These are phyloP conservation scores for Schwanniomyces pseudopolymorphus DNA, from an alignment of 805 yeast genomes.

Conservation along the genomic window DNA sequence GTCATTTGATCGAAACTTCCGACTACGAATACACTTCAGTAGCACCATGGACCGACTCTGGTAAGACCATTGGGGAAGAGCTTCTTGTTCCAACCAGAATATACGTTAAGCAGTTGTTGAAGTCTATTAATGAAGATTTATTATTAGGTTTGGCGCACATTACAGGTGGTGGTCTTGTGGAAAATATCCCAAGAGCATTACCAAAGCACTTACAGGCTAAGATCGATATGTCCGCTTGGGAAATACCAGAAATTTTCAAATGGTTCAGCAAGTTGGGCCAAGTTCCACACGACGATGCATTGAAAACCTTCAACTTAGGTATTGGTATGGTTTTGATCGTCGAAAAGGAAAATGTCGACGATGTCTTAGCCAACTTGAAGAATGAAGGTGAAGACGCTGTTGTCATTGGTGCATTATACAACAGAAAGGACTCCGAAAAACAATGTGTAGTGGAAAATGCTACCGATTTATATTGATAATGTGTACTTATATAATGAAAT, in stretches of 20 bases:
- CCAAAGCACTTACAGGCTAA: slow-evolving; percentile 78
- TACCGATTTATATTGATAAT: slow-evolving; percentile 22
- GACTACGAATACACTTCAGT: slow-evolving; percentile 65
- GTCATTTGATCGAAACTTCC: slow-evolving; percentile 81
- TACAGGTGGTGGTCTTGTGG: slow-evolving; percentile 98
- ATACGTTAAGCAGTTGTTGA: slow-evolving; percentile 87
- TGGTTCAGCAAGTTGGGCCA: slow-evolving; percentile 93
- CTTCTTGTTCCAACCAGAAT: slow-evolving; percentile 88
- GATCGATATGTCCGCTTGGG: slow-evolving; percentile 79
- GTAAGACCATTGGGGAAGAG: slow-evolving; percentile 79
- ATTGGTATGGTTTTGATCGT: slow-evolving; percentile 94
- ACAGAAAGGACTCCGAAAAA: slow-evolving; percentile 43
- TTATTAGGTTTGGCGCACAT: slow-evolving; percentile 92
- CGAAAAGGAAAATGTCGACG: slow-evolving; percentile 60
- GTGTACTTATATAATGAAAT: slow-evolving; percentile 1
- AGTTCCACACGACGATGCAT: slow-evolving; percentile 79
- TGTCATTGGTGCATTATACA: slow-evolving; percentile 39
- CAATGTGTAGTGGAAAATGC: slow-evolving; percentile 59
- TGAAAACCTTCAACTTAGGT: slow-evolving; percentile 94
- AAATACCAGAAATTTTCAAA: slow-evolving; percentile 83
- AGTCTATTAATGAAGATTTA: slow-evolving; percentile 64
- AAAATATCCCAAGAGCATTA: slow-evolving; percentile 92
- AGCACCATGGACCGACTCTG: slow-evolving; percentile 79
- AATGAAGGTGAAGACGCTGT: slow-evolving; percentile 75
- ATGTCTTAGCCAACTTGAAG: slow-evolving; percentile 52